Base-by-base conservation (phyloP, 352 stramenopile species). In the Globisporangium alternatum region DNA sequence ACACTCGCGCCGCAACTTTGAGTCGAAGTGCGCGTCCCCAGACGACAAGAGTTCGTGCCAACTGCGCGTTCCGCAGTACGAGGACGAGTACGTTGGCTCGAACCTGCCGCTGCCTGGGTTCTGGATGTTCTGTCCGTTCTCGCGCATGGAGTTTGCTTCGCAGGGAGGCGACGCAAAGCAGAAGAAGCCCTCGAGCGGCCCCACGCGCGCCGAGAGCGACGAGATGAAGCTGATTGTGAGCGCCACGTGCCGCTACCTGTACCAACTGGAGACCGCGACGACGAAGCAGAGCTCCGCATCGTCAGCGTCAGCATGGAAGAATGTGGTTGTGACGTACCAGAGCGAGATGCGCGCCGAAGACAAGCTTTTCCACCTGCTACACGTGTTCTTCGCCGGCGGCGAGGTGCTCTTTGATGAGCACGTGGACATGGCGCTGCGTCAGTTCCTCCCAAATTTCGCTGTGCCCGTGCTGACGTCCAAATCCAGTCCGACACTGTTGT, bases 141-240 rank as follows among this genome's bases (percentile, higher is more conserved):
- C 83, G 10, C 78, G 78, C 10, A 80, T 90, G 39, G 81, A 90
- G 54, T 88, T 86, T 56, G 52, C 61, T 9, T 59, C 51, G 5
- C n/a, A 21, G 58, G 13, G 25, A 33, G 33, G 28, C 3, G 39
- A 45, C 39, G 39, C 39, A 45, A 35, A 54, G 57, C 41, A 41
- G 25, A 64, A 64, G 41, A 28, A 19, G 25, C 41, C 31, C 17
- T 21, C 35, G 4, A 56, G 21, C 21, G 70, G 43, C 19, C 80
- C 80, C 0, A 76, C 80, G 3, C 72, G 70, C 10, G 77, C 82
- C 0, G 72, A 89, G 65, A 83, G 70, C 56, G 74, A 83, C 9
- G 83, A 91, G 64, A 86, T 91, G 73, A 88, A 86, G 69, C 66
- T 91, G 5, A 82, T 91, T 37, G 72, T 91, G 25, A 89, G 80